These are phyloP conservation scores for Sporopachydermia quercuum DNA, from an alignment of 805 yeast genomes.

Conservation along the genomic window DNA sequence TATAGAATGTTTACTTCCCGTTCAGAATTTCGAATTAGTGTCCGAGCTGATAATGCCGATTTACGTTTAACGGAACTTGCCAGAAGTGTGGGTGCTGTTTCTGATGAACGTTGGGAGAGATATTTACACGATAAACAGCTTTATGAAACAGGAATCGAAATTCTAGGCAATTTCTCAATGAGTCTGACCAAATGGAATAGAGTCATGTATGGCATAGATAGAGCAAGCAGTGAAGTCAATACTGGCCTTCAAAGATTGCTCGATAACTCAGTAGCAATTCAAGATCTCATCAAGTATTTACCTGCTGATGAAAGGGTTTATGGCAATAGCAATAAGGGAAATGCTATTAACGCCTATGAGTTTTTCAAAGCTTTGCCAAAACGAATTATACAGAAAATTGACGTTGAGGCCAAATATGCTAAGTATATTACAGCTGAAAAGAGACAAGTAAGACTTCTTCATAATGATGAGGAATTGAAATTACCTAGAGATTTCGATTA, in stretches of 20 bases:
- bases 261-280: not conserved
- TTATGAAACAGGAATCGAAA: constrained; percentile 29
- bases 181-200: constrained; percentile 55
- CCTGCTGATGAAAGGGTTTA: not conserved
- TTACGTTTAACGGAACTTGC: constrained; percentile 64
- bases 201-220: constrained; percentile 7
- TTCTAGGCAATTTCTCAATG: constrained; percentile 28
- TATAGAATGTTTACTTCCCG: constrained; percentile 96
- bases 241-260: not conserved
- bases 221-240: constrained; percentile 15
- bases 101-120: constrained; percentile 38
- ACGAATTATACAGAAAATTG: constrained; percentile 43
- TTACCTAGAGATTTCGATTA: constrained; percentile 64
- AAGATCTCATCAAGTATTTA: not conserved
- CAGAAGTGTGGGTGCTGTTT: constrained; percentile 46
- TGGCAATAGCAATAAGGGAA: too few species aligned
- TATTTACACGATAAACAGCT: constrained; percentile 28
- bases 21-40: constrained; percentile 81
- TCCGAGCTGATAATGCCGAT: constrained; percentile 92
- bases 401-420: constrained; percentile 70
- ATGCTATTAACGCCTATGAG: constrained; percentile 9
- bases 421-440: constrained; percentile 67
- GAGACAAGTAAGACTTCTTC: constrained; percentile 58
- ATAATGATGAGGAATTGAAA: constrained; percentile 62
- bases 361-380: constrained; percentile 20